Base-by-base conservation (phyloP, 768 basidiomycete species). In the Pilatotrama ljubarskyi region DNA sequence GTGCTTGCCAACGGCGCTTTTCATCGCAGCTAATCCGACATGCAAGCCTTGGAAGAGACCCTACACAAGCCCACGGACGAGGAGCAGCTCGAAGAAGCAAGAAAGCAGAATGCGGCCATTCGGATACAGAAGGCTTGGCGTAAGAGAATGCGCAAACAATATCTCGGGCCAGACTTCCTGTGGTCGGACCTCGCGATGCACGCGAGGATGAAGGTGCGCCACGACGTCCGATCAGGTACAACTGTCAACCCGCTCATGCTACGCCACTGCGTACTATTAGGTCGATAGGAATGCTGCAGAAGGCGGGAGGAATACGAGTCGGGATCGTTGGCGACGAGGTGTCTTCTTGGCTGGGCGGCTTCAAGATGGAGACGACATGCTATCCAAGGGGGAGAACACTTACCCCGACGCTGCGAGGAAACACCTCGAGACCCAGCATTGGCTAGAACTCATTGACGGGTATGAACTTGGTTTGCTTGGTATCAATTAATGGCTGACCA, bases 401-500 rank as follows among this genome's bases (percentile, higher is more conserved):
- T 55, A 73, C 9, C 53, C 53, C 0, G 73, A 73, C 14, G 77
- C 72, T 3, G 73, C 73, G 17, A 68, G 74, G 38, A 85, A 84
- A 65, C 72, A 74, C 13, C 73, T 87, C 11, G 84, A 85, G 68
- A 81, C 79, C 1, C 84, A 85, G 64, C 84, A 85, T 66, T 85
- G 83, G 82, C 70, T 86, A n/a, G 84, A 86, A 66, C 73, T 85
- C 26, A 77, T 85, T 29, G 85, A 86, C 65, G 77, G 75, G 83
- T 83, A 49, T 51, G 78, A 71, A n/a, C 18, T n/a, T 38, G n/a
- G 5, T 13, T 13, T n/a, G 15, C 8, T 14, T 5, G 1, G 22
- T 8, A 17, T 22, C 5, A 3, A 22, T 25, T 25, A 15, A 49
- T 18, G 14, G 24, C 29, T 65, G 25, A 56, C 38, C 9, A 6